Evolutionary conservation across 2,329 filamentous ascomycete genomes (phyloP).

Genomic region (Coccinonectria pachysandricola): DNA sequence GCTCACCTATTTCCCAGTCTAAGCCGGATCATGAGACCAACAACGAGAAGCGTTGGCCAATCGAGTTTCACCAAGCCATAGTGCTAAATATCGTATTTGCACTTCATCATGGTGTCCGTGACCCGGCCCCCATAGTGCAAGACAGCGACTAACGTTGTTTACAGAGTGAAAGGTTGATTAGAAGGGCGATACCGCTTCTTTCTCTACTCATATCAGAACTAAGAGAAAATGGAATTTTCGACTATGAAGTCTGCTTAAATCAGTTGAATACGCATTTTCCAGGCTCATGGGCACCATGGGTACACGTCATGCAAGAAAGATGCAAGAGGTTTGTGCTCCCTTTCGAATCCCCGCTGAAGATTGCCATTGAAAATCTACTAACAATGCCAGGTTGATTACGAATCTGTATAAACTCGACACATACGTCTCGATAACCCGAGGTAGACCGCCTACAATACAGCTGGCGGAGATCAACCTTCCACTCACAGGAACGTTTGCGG

Average conservation of each 20-base stretch:
- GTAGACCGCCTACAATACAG: constrained; percentile 22
- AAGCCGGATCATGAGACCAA: constrained; percentile 7
- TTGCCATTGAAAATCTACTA: not conserved
- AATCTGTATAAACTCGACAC: constrained; percentile 29
- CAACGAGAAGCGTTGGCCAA: constrained; percentile 16
- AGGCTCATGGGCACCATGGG: constrained; percentile 28
- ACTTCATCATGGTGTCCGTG: constrained; percentile 26
- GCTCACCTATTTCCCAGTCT: constrained; percentile 7
- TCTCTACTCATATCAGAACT: constrained; percentile 25
- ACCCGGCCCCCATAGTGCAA: too few relatives aligned
- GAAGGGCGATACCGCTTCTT: constrained; percentile 23
- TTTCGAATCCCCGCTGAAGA: too few relatives aligned
- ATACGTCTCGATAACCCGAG: constrained; percentile 23
- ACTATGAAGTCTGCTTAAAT: constrained; percentile 21
- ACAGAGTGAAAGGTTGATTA: constrained; percentile 23
- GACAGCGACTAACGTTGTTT: not conserved
- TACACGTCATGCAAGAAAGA: constrained; percentile 20
- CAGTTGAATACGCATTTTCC: constrained; percentile 26
- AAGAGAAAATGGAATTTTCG: constrained; percentile 27
- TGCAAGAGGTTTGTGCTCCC: constrained; percentile 29
- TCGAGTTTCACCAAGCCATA: constrained; percentile 24
- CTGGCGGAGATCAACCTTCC: constrained; percentile 28
- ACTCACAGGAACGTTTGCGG: constrained; percentile 22
- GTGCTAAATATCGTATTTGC: constrained; percentile 30
- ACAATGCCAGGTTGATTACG: constrained; percentile 20